Evolutionary conservation across 2,329 filamentous ascomycete genomes (phyloP).

Genomic region (Beauveria asiatica): DNA sequence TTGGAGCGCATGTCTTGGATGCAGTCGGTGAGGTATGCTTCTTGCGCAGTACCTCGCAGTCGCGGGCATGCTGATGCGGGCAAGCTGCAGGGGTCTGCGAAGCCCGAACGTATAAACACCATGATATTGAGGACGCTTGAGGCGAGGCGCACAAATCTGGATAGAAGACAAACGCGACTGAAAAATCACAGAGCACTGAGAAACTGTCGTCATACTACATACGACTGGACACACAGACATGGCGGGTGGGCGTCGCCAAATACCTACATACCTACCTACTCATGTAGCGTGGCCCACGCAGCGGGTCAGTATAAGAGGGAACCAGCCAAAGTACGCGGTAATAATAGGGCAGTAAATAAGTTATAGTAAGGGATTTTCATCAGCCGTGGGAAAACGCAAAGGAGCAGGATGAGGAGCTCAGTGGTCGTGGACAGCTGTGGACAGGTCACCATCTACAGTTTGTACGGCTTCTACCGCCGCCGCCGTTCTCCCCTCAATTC

Average conservation of each 20-base stretch:
- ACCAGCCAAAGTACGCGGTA: not conserved
- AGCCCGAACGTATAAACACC: too few species aligned
- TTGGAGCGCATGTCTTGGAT: not conserved
- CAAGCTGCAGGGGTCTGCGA: not conserved
- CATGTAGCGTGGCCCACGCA: not conserved
- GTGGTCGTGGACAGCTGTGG: not conserved
- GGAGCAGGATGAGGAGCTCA: not conserved
- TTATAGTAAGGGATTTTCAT: too few species aligned
- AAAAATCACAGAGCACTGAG: not conserved
- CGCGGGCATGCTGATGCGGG: not conserved
- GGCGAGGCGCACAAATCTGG: not conserved
- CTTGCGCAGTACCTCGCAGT: not conserved
- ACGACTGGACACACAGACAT: not conserved
- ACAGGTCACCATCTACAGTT: not conserved
- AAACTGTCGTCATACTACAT: not conserved
- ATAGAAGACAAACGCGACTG: not conserved
- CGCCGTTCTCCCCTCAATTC: not conserved
- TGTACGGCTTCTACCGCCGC: not conserved
- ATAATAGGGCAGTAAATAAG: too few species aligned
- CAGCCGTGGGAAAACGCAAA: too few species aligned
- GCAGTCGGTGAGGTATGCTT: not conserved
- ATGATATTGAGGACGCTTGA: not conserved
- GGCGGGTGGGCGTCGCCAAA: not conserved
- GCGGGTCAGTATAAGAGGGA: not conserved
- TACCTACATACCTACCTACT: too few species aligned